A percentile compares a stretch with the other conserved stretches of the same genome.
Evolutionary conservation across 257 asterid species (phyloP).

Genomic region (Nicotiana tomentosiformis): DNA sequence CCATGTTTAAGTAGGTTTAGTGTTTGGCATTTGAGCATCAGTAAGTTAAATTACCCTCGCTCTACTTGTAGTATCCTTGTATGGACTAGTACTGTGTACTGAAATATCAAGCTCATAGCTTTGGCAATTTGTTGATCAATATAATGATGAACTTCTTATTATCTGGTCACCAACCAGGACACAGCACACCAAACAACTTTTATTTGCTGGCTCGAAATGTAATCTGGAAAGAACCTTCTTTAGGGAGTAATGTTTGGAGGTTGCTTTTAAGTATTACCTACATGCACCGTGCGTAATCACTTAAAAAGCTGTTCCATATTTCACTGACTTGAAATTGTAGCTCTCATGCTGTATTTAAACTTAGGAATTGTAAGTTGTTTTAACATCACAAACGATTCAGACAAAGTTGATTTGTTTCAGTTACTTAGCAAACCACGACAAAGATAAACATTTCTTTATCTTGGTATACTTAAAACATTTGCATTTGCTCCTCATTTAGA

Average conservation of each 20-base stretch:
- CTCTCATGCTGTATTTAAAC: neutral
- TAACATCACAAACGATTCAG: neutral
- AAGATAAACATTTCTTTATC: neutral
- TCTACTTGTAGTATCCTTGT: neutral
- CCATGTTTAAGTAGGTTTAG: neutral
- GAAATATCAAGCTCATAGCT: neutral
- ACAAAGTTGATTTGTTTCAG: neutral
- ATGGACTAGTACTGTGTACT: neutral
- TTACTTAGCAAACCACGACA: neutral
- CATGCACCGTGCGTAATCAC: neutral
- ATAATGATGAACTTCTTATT: neutral
- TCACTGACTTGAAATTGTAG: neutral
- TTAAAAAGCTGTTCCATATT: neutral
- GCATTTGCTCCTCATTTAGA: slow-evolving; percentile 28
- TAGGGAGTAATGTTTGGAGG: neutral
- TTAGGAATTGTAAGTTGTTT: neutral
- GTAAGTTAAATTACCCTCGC: neutral
- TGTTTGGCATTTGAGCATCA: neutral
- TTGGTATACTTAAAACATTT: neutral
- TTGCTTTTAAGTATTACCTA: neutral
- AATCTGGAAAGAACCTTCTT: neutral
- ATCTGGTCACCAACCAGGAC: neutral
- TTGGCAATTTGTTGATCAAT: neutral
- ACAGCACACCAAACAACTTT: neutral
- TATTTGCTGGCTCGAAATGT: neutral